These are phyloP conservation scores for Aspergillus niger DNA, from an alignment of 2,329 filamentous ascomycete species.

Conservation along the genomic window DNA sequence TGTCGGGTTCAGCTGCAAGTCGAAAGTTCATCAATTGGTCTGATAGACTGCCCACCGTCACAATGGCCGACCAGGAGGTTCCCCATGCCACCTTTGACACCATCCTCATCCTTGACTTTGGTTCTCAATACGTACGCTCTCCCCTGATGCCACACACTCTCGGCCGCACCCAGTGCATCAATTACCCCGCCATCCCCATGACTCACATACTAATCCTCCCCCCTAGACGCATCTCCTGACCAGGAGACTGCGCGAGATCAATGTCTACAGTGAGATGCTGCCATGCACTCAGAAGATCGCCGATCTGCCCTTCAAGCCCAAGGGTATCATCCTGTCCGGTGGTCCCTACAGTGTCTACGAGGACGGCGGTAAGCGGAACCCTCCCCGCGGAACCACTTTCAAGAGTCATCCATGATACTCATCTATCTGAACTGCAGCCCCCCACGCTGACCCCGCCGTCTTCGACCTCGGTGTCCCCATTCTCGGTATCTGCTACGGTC, in stretches of 20 bases:
- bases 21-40: slow-evolving; percentile 4
- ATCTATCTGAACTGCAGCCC: slow-evolving; percentile 47
- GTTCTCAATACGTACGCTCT: slow-evolving; percentile 34
- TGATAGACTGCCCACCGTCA: slow-evolving; percentile 7
- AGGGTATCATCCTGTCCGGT: slow-evolving; percentile 61
- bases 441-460: slow-evolving; percentile 78
- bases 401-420: background rate
- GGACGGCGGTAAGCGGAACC: slow-evolving; percentile 46
- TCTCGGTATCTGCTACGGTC: slow-evolving; percentile 63
- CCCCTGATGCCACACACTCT: background rate
- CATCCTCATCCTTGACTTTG: slow-evolving; percentile 72
- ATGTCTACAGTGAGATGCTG: slow-evolving; percentile 84
- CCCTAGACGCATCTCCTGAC: slow-evolving; percentile 22
- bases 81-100: slow-evolving; percentile 56
- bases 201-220: slow-evolving; percentile 7
- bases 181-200: background rate
- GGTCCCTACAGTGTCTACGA: slow-evolving; percentile 81
- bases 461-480: slow-evolving; percentile 72
- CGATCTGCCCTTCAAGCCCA: slow-evolving; percentile 76
- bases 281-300: slow-evolving; percentile 80
- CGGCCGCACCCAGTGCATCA: background rate
- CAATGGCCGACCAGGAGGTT: slow-evolving; percentile 22
- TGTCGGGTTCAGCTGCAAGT: background rate
- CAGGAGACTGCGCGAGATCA: slow-evolving; percentile 68
- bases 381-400: background rate